Percentiles rank a stretch among this genome's conserved stretches.
These are phyloP conservation scores for Aspergillus diversus DNA, from an alignment of 495 filamentous ascomycete species.

Conservation along the genomic window DNA sequence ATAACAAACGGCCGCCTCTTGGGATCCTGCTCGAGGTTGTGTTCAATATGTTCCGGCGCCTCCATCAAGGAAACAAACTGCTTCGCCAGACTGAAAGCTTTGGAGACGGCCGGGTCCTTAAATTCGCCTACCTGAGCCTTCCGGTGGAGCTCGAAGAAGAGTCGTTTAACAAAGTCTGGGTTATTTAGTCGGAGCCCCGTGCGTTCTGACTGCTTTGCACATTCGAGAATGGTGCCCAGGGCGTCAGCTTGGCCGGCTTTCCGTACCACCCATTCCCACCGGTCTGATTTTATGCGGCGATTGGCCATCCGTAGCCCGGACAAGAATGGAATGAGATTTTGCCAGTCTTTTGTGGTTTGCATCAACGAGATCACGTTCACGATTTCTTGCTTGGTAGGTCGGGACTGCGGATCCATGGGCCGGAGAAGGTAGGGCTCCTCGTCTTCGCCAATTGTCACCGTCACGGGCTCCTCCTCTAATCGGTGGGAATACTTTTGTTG, in stretches of 20 bases:
- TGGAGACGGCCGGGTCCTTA: slow-evolving; percentile 36
- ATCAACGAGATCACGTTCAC: slow-evolving; percentile 47
- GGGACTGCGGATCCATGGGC: slow-evolving; percentile 44
- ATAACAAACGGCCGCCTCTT: slow-evolving; percentile 45
- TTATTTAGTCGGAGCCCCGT: slow-evolving; percentile 57
- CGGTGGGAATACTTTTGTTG: slow-evolving; percentile 49
- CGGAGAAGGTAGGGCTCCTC: slow-evolving; percentile 57
- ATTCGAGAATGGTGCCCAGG: slow-evolving; percentile 55
- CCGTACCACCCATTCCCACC: slow-evolving; percentile 47
- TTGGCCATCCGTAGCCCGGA: slow-evolving; percentile 55
- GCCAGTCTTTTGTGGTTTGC: slow-evolving; percentile 59
- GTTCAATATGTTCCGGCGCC: slow-evolving; percentile 41
- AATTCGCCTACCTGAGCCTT: slow-evolving; percentile 49
- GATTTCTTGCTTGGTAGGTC: slow-evolving; percentile 43
- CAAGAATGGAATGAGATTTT: slow-evolving; percentile 61
- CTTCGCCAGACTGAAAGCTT: slow-evolving; percentile 48
- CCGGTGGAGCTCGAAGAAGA: slow-evolving; percentile 57
- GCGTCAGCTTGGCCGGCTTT: slow-evolving; percentile 40
- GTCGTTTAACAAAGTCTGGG: slow-evolving; percentile 40
- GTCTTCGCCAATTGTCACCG: slow-evolving; percentile 58
- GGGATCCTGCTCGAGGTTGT: slow-evolving; percentile 30
- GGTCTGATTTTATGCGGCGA: slow-evolving; percentile 30
- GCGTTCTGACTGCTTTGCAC: slow-evolving; percentile 44
- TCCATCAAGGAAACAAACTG: slow-evolving; percentile 57
- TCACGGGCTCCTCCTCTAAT: slow-evolving; percentile 62